Evolutionary conservation across 306 rosid genomes (phyloP).

Genomic region (Macrotyloma uniflorum): DNA sequence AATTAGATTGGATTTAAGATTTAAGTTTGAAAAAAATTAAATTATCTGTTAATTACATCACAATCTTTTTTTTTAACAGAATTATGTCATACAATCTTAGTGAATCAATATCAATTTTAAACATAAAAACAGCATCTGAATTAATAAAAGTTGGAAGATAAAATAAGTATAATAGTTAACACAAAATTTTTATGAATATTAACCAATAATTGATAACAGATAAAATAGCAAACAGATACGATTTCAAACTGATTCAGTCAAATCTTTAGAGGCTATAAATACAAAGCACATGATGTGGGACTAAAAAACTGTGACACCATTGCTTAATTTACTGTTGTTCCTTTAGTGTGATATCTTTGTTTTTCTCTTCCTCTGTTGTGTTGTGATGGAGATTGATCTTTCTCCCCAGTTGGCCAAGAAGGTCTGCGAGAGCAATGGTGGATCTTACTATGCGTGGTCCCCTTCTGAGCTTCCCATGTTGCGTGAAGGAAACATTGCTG

Average conservation of each 20-base stretch:
- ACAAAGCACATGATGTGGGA: not conserved
- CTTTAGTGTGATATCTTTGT: not conserved
- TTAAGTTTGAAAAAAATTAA: too few species aligned
- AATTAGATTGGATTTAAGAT: too few species aligned
- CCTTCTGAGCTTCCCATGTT: conserved; percentile 87
- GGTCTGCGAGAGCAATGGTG: conserved; percentile 67
- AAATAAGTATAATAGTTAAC: too few species aligned
- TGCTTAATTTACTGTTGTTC: not conserved
- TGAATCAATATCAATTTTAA: too few species aligned
- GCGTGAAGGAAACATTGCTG: conserved; percentile 79
- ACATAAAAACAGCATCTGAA: too few species aligned
- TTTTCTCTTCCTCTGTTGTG: not conserved
- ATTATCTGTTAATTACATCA: too few species aligned
- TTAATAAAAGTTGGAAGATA: too few species aligned
- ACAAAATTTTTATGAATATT: too few species aligned
- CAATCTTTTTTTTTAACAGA: too few species aligned
- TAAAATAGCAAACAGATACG: not conserved
- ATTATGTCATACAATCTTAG: too few species aligned
- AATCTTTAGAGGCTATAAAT: conserved; percentile 3
- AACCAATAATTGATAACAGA: too few species aligned
- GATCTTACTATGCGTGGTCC: conserved; percentile 71
- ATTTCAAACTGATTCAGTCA: not conserved
- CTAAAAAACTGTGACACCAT: not conserved
- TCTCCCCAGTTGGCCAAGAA: conserved; percentile 72
- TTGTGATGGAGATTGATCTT: conserved; percentile 71